Evolutionary conservation across 257 asterid genomes (phyloP), one percentile per base, ranked within the genome.

Genomic region (Forsythia viridissima): DNA sequence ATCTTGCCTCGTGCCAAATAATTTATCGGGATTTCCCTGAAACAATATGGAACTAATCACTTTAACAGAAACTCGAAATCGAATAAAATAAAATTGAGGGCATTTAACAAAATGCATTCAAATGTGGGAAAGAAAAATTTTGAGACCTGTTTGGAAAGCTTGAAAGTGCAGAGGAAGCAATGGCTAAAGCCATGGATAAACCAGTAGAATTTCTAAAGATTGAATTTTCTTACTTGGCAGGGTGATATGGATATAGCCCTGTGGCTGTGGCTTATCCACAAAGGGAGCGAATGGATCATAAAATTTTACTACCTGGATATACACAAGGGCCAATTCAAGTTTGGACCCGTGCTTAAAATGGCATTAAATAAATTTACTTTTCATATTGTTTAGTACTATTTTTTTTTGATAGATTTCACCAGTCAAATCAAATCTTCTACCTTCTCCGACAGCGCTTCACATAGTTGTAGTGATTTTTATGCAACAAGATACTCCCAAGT

Each of bases 161-260:
- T 74, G 95, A 82, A 72, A 88, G 80, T 11, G 87, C 81, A 59
- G 90, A 71, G 44, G 91, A 87, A 79, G 88, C 84, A 81, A 87
- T 74, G 89, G 94, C 72, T 37, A 86, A 70, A 74, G 93, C 90
- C 96, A 92, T 92, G 82, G 87, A 79, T 72, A 70, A 8, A 51
- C 5, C 57, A 5, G 42, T 66, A 39, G 61, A 11, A 20, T 20
- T 57, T 40, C 20, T 34, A 15, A 30, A 63, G 69, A 37, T 55
- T 36, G 9, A 55, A 65, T 20, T 63, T 61, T 30, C 41, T 46
- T 13, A 43, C 40, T 55, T 57, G 12, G 3, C 41, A 41, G 24
- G 70, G 36, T 73, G 77, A 38, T 34, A 20, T 21, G 39, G 41
- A 34, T 69, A 18, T 63, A 42, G 74, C 73, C 69, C 66, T 61